Base-by-base conservation (phyloP, 208 protist genomes). In the Leishmania turanica region DNA sequence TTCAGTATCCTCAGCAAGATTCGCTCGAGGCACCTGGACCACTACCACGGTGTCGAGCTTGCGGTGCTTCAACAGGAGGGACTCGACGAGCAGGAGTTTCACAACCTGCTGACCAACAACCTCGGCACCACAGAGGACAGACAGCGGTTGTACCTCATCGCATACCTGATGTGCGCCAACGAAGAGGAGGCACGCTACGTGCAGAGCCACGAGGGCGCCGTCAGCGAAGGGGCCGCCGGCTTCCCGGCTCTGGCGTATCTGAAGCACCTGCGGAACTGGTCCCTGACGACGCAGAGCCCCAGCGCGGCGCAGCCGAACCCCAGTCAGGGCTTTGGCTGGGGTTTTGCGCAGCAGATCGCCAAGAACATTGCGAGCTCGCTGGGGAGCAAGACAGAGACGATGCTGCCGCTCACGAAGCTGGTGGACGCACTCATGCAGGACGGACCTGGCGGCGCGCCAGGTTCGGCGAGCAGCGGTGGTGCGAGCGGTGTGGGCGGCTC, bases 351-450 rank as follows among this genome's bases (percentile, higher is more conserved):
- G 89, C 92, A 93, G 60, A 68, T 97, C 54, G 92, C 92, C 17
- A 93, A 95, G 82, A 95, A 93, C 75, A 91, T 97, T 74, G 92
- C 86, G 19, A 92, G 64, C 78, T 93, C 94, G 54, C 89, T 97
- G 11, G 91, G 89, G 19, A 75, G 78, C 45, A 90, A 87, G 66
- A 77, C 86, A 11, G 90, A 93, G 71, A 89, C 89, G 74, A 90
- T 95, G 84, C 84, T 97, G 58, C 93, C 95, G 27, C 81, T 97
- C 40, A 98, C 95, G 24, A 95, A 95, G 88, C 87, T 98, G 62
- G 92, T 98, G 19, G 89, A 92, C 74, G 93, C 93, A 49, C 83
- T 98, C 27, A 86, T 97, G 89, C 92, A 95, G 81, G 94, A 97
- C 81, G 77, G 87, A 19, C 45, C 80, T 7, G 40, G 85, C 4